phyloP scores from a whole-genome alignment of 2,329 filamentous ascomycete genomes.

The Trichoderma hamatum region DNA sequence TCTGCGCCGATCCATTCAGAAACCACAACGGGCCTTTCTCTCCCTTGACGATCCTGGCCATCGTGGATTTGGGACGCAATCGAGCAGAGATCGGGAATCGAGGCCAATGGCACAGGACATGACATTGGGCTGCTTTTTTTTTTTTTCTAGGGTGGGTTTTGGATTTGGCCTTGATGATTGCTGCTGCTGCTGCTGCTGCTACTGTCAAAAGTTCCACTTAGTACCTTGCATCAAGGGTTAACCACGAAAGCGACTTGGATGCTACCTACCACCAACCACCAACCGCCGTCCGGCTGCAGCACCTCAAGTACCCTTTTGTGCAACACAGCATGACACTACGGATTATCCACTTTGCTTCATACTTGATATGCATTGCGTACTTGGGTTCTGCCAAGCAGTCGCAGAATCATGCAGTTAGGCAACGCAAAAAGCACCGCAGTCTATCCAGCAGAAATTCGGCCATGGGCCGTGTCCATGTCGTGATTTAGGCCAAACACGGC shows the following conservation, averaged over 20 bases:
- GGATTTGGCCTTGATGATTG: background rate
- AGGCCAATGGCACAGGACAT: background rate
- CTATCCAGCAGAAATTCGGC: background rate
- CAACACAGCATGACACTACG: background rate
- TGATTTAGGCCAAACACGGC: background rate
- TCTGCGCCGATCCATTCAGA: background rate
- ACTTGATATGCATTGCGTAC: background rate
- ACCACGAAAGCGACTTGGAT: background rate
- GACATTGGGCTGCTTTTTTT: background rate
- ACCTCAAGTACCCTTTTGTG: background rate
- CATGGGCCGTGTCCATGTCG: background rate
- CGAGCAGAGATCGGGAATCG: background rate
- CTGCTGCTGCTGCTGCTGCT: background rate
- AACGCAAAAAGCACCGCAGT: background rate
- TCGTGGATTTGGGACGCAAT: slow-evolving; percentile 14
- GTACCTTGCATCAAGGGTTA: slow-evolving; percentile 6
- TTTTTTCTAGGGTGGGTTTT: background rate
- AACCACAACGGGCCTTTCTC: background rate
- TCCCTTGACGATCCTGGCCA: background rate
- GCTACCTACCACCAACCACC: background rate
- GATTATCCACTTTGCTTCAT: background rate
- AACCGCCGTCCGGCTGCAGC: too few relatives aligned
- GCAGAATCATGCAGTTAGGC: background rate
- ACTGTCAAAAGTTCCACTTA: background rate
- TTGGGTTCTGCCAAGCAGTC: background rate